Conservation (phyloP, 371 early-diverging fungal species). For the Mortierella sp. region DNA sequence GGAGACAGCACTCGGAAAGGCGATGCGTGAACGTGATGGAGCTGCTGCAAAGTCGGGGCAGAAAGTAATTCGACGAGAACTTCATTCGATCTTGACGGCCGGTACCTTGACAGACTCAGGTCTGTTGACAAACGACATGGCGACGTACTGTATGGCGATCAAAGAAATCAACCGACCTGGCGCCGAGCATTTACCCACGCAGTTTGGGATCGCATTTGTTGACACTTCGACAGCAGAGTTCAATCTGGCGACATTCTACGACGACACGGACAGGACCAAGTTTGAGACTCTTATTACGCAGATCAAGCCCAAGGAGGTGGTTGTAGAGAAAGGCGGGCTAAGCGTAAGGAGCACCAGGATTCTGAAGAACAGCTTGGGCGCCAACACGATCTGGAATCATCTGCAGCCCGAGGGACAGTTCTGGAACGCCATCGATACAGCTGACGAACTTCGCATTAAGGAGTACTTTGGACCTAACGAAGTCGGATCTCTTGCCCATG, state of each 20-base stretch:
- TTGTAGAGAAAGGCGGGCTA: slow-evolving; percentile 84
- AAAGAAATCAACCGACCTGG: slow-evolving; percentile 67
- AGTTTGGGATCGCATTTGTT: slow-evolving; percentile 92
- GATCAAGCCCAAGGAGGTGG: slow-evolving; percentile 90
- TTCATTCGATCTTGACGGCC: slow-evolving; percentile 94
- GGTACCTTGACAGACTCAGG: slow-evolving; percentile 96
- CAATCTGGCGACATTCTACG: slow-evolving; percentile 82
- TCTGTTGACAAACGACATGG: slow-evolving; percentile 88
- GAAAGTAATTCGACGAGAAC: slow-evolving; percentile 95
- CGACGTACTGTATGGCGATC: slow-evolving; percentile 95
- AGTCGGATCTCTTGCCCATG: slow-evolving; percentile 28
- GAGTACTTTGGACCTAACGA: slow-evolving; percentile 74
- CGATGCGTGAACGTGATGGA: slow-evolving; percentile 87
- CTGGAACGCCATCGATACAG: slow-evolving; percentile 81
- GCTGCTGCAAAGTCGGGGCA: slow-evolving; percentile 61
- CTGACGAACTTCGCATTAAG: slow-evolving; percentile 74
- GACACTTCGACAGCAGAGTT: slow-evolving; percentile 97
- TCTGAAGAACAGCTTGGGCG: slow-evolving; percentile 75
- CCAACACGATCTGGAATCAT: slow-evolving; percentile 75
- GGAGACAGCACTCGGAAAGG: slow-evolving; percentile 97
- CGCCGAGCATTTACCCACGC: slow-evolving; percentile 45
- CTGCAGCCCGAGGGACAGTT: slow-evolving; percentile 86
- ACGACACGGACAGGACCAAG: slow-evolving; percentile 88
- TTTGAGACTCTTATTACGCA: slow-evolving; percentile 96
- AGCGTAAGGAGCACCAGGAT: slow-evolving; percentile 76